Evolutionary conservation across 2,329 filamentous ascomycete genomes (phyloP).

Genomic region (Pseudocercospora macadamiae): DNA sequence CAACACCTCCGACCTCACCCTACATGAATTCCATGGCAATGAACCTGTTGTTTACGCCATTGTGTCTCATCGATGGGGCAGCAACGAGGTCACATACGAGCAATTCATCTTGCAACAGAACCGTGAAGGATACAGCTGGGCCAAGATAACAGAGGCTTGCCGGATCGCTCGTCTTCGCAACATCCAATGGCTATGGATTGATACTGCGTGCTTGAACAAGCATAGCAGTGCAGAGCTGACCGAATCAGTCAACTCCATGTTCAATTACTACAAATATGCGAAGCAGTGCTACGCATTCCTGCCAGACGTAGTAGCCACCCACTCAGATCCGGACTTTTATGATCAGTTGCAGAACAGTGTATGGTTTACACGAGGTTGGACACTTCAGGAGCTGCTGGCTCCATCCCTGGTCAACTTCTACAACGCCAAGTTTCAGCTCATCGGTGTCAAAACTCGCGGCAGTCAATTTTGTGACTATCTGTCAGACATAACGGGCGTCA

Average conservation of each 20-base stretch:
- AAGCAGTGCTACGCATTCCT: conserved; percentile 15
- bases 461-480: not conserved
- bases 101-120: conserved; percentile 7
- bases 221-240: conserved; percentile 48
- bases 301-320: conserved; percentile 4
- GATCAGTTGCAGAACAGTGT: conserved; percentile 1
- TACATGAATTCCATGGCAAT: conserved; percentile 23
- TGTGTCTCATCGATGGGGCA: conserved; percentile 21
- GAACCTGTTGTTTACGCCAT: conserved; percentile 21
- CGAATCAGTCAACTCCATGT: conserved; percentile 48
- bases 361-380: too few species aligned
- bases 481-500: conserved; percentile 13
- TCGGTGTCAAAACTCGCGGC: conserved; percentile 18
- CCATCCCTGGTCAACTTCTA: conserved; percentile 9
- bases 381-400: too few species aligned
- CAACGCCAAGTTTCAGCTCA: conserved; percentile 13
- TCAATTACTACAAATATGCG: conserved; percentile 9
- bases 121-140: conserved; percentile 5
- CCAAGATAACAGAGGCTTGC: conserved; percentile 12
- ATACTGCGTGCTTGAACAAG: conserved; percentile 24
- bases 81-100: conserved; percentile 18
- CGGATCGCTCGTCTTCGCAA: conserved; percentile 1
- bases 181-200: conserved; percentile 20
- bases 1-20: conserved; percentile 18
- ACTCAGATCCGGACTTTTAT: not conserved